phyloP scores from a whole-genome alignment of 2,329 filamentous ascomycete species.

The Beauveria caledonica region DNA sequence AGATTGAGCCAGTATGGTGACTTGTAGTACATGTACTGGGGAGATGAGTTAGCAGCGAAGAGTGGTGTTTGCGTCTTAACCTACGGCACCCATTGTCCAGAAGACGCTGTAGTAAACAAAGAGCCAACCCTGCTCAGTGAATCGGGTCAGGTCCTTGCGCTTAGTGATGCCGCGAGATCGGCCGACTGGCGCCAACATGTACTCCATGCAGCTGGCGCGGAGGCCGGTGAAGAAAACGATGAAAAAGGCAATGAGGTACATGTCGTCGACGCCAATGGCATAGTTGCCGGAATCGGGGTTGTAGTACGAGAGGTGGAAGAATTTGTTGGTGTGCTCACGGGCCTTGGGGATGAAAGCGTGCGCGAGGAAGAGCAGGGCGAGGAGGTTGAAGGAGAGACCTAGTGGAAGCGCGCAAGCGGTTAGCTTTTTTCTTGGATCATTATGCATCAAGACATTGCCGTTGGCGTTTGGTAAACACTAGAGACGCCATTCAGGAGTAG shows the following conservation, averaged over 20 bases:
- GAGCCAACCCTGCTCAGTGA: constrained; percentile 92
- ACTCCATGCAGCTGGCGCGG: constrained; percentile 78
- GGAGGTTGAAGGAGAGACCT: constrained; percentile 77
- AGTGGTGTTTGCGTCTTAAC: constrained; percentile 23
- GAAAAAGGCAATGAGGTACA: constrained; percentile 68
- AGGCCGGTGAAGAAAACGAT: constrained; percentile 81
- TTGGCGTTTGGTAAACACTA: background rate
- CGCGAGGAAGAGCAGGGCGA: constrained; percentile 73
- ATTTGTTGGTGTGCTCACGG: constrained; percentile 71
- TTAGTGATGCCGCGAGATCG: constrained; percentile 64
- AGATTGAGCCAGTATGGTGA: constrained; percentile 75
- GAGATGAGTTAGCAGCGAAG: background rate
- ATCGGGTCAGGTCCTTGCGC: constrained; percentile 68
- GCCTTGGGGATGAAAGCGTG: constrained; percentile 77
- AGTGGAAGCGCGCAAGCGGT: constrained; percentile 12
- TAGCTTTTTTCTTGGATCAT: constrained; percentile 14
- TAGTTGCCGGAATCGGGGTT: constrained; percentile 62
- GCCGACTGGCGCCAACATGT: constrained; percentile 72
- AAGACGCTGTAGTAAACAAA: constrained; percentile 74
- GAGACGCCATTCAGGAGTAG: background rate
- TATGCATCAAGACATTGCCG: background rate
- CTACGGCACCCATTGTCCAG: constrained; percentile 77
- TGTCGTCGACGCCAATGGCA: constrained; percentile 69
- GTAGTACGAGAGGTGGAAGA: constrained; percentile 81
- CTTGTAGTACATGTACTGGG: constrained; percentile 68